Conservation (phyloP, 1,284 basidiomycete species). For the Moesziomyces parantarcticus region DNA sequence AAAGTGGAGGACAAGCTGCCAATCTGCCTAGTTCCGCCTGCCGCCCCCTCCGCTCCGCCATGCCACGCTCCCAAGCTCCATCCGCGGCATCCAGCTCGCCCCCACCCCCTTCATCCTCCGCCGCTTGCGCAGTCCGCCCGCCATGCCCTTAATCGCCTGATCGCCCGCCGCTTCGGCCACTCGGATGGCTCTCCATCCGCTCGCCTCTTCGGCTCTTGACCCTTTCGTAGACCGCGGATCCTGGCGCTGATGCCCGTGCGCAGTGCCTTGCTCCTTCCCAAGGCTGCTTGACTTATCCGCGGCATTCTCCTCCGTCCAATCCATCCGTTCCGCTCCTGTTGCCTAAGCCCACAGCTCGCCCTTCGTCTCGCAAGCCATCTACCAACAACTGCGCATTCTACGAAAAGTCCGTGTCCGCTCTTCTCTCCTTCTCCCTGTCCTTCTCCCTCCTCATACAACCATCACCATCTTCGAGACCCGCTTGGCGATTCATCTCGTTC, state of each 20-base stretch:
- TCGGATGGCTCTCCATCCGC: not conserved
- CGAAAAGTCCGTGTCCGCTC: no score
- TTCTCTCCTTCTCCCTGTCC: constrained; percentile 1
- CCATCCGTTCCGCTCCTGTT: not conserved
- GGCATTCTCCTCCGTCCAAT: not conserved
- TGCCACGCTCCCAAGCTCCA: no score
- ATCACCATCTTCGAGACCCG: not conserved
- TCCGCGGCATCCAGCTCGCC: not conserved
- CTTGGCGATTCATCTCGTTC: constrained; percentile 31
- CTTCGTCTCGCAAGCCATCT: constrained; percentile 8
- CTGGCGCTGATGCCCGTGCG: not conserved
- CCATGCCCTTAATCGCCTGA: not conserved
- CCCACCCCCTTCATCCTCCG: no score
- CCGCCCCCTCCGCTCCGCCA: not conserved
- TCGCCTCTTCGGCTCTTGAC: not conserved
- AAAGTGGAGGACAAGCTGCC: no score
- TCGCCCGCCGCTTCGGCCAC: not conserved
- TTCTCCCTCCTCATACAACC: constrained; percentile 1
- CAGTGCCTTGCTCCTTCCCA: not conserved
- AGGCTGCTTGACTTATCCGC: constrained; percentile 5
- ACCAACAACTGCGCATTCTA: constrained; percentile 1
- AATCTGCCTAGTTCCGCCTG: not conserved
- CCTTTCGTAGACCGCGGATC: not conserved
- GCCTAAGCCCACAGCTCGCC: constrained; percentile 5
- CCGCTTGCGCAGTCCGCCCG: no score